Base-by-base conservation (phyloP, 345 rosid species). In the Salix purpurea region DNA sequence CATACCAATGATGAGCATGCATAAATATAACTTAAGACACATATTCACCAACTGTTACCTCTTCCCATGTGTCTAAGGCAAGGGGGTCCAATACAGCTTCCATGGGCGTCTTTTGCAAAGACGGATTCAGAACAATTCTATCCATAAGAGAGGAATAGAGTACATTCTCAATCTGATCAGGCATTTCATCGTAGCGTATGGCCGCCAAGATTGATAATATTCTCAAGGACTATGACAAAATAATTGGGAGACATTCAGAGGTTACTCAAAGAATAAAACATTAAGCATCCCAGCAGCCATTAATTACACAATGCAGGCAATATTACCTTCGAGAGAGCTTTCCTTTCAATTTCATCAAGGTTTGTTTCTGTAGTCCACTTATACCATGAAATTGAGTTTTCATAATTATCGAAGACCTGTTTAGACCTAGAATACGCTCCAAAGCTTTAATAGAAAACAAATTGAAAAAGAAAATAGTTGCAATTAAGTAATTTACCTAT, bases 281-380 rank as follows among this genome's bases (percentile, higher is more conserved):
- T 39, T 1, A 39, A 5, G 42, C 42, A 39, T 39, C 42, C 42
- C 42, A 39, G 42, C 56, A 69, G 67, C 24, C 30, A 30, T 28
- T 54, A 14, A 21, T 72, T 32, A 79, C 10, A 39, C 78, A 5
- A 46, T 52, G 36, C 77, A 34, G 52, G 64, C 30, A 69, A 39
- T 64, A 74, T 86, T 87, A 91, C 97, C 90, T 82, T 90, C 26
- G 83, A 42, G 0, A 89, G 89, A 37, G 94, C 97, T 70, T 90
- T 88, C 84, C 83, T 90, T 46, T 89, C 87, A 61, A 91, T 88
- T 79, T 82, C 76, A 76, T 81, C 86, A 18, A 88, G 87, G 81
- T 91, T 92, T 82, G 89, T 91, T 80, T 89, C 90, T 65, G 91
- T 91, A 54, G 92, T 87, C 94, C 94, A 91, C 77, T 89, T 37